phyloP scores from a whole-genome alignment of 2,329 filamentous ascomycete species.

The Diaporthe sp. region DNA sequence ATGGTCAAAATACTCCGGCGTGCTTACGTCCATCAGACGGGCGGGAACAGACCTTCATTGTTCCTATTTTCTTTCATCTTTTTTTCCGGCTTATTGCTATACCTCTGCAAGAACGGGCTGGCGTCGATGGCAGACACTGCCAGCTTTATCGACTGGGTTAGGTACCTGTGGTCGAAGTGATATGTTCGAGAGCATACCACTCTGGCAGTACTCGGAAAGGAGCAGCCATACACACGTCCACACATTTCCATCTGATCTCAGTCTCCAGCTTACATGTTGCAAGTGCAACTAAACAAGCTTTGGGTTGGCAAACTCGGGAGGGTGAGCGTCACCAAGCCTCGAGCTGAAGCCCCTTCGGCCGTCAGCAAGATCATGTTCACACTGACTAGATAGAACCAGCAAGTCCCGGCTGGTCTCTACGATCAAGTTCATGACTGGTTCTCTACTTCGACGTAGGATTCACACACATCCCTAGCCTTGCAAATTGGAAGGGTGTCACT shows the following conservation, averaged over 20 bases:
- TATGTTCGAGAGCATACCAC: not conserved
- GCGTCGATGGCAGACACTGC: not conserved
- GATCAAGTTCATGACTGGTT: not conserved
- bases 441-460: not conserved
- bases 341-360: not conserved
- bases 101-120: not conserved
- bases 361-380: not conserved
- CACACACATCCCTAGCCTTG: not conserved
- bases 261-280: not conserved
- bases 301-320: not conserved
- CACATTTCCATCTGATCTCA: not conserved
- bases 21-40: not conserved
- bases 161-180: not conserved
- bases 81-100: not conserved
- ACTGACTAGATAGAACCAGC: too few relatives aligned
- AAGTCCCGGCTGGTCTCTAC: not conserved
- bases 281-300: not conserved
- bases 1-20: slow-evolving; percentile 1
- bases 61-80: not conserved
- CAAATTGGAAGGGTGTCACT: not conserved
- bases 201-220: not conserved
- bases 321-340: not conserved
- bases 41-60: not conserved
- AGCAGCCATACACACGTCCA: not conserved
- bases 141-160: not conserved